Conservation (phyloP, 805 yeast species). For the Pichia ethanolica region DNA sequence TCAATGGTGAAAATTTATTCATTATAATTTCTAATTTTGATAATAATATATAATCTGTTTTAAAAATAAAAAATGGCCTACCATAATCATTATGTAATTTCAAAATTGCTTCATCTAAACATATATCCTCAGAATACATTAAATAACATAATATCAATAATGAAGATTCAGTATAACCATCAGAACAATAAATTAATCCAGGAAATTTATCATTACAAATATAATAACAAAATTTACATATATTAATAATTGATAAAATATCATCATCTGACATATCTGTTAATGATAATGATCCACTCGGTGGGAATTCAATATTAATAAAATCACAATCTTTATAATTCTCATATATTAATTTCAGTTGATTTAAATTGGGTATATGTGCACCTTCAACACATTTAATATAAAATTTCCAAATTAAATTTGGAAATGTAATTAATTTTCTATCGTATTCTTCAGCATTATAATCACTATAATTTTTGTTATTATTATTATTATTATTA, state of each 20-base stretch:
- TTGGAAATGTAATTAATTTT: constrained; percentile 41
- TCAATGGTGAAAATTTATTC: constrained; percentile 49
- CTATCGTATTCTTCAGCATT: constrained; percentile 19
- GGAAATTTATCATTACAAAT: constrained; percentile 31
- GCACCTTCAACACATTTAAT: constrained; percentile 57
- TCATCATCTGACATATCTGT: constrained; percentile 62
- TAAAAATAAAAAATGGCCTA: constrained; percentile 80
- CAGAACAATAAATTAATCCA: constrained; percentile 67
- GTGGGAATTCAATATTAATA: constrained; percentile 57
- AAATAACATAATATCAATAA: constrained; percentile 63
- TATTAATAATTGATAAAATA: constrained; percentile 54
- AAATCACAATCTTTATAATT: constrained; percentile 14
- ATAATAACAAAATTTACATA: constrained; percentile 59
- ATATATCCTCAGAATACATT: constrained; percentile 57
- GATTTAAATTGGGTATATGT: constrained; percentile 38
- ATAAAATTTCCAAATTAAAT: constrained; percentile 46
- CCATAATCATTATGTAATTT: constrained; percentile 55
- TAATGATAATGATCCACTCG: constrained; percentile 75
- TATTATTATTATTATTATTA: constrained; percentile 1
- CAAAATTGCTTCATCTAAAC: constrained; percentile 58
- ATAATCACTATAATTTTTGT: too few relatives aligned
- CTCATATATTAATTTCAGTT: constrained; percentile 25
- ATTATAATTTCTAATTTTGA: constrained; percentile 58
- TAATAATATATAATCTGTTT: constrained; percentile 62
- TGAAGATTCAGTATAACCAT: constrained; percentile 90